phyloP scores from a whole-genome alignment of 768 basidiomycete genomes.

The Tricholoma bakamatsutake region DNA sequence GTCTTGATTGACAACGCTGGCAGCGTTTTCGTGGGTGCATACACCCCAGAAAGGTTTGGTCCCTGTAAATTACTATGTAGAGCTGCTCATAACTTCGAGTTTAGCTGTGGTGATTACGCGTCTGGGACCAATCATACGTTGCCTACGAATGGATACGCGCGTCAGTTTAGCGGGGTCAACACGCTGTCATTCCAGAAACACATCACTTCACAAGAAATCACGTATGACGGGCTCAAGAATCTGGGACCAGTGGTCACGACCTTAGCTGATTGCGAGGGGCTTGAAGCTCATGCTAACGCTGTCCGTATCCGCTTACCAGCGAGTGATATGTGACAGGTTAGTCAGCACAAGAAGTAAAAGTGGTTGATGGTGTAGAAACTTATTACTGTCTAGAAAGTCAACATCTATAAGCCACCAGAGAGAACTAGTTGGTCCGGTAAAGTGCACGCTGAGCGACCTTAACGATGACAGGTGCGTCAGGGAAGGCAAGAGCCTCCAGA shows the following conservation, averaged over 20 bases:
- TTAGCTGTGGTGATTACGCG: conserved; percentile 95
- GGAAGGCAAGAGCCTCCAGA: conserved; percentile 90
- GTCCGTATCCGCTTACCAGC: conserved; percentile 72
- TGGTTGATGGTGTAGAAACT: conserved; percentile 1
- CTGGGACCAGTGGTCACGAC: conserved; percentile 87
- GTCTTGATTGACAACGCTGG: conserved; percentile 83
- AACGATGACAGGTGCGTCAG: conserved; percentile 82
- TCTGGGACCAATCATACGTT: conserved; percentile 99
- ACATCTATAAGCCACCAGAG: conserved; percentile 4
- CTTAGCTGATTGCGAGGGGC: conserved; percentile 90
- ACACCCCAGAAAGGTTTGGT: conserved; percentile 89
- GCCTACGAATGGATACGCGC: conserved; percentile 93
- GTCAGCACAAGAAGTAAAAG: background rate
- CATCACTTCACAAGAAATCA: conserved; percentile 94
- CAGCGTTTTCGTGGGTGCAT: conserved; percentile 93
- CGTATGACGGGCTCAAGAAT: conserved; percentile 62
- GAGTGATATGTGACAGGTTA: background rate
- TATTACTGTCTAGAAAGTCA: background rate
- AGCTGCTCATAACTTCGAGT: conserved; percentile 1
- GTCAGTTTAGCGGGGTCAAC: conserved; percentile 98
- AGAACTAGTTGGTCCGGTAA: conserved; percentile 74
- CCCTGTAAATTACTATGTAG: background rate
- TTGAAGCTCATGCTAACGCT: conserved; percentile 94
- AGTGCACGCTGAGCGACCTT: conserved; percentile 94
- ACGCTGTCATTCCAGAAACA: conserved; percentile 97